A percentile compares a stretch with the other conserved stretches of the same genome.
Evolutionary conservation across 192 early-diverging fungal species (phyloP).

Genomic region (Dimargaris verticillata): DNA sequence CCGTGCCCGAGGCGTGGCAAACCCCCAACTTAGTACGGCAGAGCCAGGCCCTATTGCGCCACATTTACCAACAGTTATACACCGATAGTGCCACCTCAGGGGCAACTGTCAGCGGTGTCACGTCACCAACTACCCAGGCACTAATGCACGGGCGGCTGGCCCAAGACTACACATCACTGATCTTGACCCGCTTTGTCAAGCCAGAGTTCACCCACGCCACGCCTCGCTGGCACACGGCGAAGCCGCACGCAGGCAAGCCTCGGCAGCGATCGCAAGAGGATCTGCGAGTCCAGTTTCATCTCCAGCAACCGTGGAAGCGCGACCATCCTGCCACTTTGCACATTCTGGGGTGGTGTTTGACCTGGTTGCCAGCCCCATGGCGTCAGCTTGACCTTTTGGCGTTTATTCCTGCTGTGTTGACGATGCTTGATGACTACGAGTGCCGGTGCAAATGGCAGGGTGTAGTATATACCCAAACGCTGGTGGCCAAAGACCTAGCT

Average conservation of each 20-base stretch:
- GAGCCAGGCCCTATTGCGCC: no score
- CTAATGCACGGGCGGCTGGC: not conserved
- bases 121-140: no score
- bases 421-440: slow-evolving; percentile 7
- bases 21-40: no score
- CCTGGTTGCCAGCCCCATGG: not conserved
- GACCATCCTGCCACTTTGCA: not conserved
- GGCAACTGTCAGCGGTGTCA: no score
- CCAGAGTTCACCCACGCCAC: slow-evolving; percentile 4
- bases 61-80: no score
- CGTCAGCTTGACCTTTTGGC: not conserved
- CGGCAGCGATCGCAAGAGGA: not conserved
- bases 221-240: not conserved
- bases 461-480: no score
- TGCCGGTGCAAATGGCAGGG: not conserved
- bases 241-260: not conserved
- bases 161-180: not conserved
- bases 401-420: not conserved
- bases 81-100: no score
- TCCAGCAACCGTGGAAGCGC: slow-evolving; percentile 5
- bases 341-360: not conserved
- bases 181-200: not conserved
- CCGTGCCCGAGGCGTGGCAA: no score
- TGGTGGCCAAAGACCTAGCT: not conserved
- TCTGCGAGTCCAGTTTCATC: not conserved